These are phyloP conservation scores for Bimuria novae-zelandiae DNA, from an alignment of 2,329 filamentous ascomycete genomes.

Conservation along the genomic window DNA sequence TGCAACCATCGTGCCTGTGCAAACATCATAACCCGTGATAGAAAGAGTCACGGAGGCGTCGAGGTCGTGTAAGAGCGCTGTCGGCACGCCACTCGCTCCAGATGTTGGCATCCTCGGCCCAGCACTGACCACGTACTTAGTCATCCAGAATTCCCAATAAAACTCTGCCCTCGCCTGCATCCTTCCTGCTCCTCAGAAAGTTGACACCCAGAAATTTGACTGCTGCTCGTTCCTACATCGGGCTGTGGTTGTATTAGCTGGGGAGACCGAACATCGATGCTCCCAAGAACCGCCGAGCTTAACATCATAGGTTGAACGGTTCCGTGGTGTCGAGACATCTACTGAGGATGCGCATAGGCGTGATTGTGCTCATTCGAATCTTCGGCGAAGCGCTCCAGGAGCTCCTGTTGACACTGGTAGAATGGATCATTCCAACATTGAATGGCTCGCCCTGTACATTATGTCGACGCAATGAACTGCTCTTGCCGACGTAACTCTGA, in stretches of 20 bases:
- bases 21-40: neutral
- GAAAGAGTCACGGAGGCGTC: neutral
- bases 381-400: no score
- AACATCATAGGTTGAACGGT: slow-evolving; percentile 7
- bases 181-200: slow-evolving; percentile 22
- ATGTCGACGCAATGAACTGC: no score
- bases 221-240: slow-evolving; percentile 47
- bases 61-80: neutral
- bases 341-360: neutral
- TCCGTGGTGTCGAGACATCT: slow-evolving; percentile 18
- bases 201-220: slow-evolving; percentile 57
- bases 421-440: no score
- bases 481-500: no score
- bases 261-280: slow-evolving; percentile 44
- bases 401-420: no score
- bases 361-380: neutral
- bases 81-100: no score
- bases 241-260: slow-evolving; percentile 58
- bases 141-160: neutral
- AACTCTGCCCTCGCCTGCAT: slow-evolving; percentile 1
- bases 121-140: neutral
- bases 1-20: slow-evolving; percentile 47
- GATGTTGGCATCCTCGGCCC: no score
- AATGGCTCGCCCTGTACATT: no score
- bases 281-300: slow-evolving; percentile 15